Base-by-base conservation (phyloP, 202 grass and related monocot species). In the Miscanthus sacchariflorus region DNA sequence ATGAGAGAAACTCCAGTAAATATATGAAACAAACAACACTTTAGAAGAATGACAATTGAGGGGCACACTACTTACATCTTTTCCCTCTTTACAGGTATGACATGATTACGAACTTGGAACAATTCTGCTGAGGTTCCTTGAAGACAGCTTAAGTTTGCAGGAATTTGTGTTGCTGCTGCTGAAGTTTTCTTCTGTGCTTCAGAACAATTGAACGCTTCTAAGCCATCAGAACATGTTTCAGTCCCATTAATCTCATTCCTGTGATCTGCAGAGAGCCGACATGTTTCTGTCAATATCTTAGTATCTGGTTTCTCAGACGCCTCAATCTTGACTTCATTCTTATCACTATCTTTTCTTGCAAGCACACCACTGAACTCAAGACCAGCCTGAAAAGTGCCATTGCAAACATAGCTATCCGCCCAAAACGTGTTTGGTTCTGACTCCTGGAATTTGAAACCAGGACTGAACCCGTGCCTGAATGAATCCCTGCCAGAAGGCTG, bases 361-460 rank as follows among this genome's bases (percentile, higher is more conserved):
- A 73, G 78, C 67, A 78, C 65, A 79, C 49, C 74, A 87, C 40
- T 58, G 68, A 85, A 83, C 66, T 90, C 72, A 86, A 76, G 54
- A 78, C 89, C 78, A 45, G n/a, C 61, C 43, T 67, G 56, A 85
- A 86, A 75, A 77, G 52, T 77, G 11, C 15, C 81, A 90, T 83
- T 83, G 61, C 61, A 68, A 86, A 64, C 81, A 88, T 76, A 81
- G 59, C 27, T 70, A 82, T 85, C 88, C 65, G 82, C 66, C 75
- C 70, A 78, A 25, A 81, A 89, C 69, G 80, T 44, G 28, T 72
- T 40, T 49, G 50, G 43, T 49, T 76, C 72, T 40, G 86, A 68
- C 61, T 89, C 75, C 50, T 91, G 86, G 38, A 88, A 81, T 76
- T 52, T 72, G 70, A 90, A 81, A 40, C 74, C 83, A 91, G 80